Evolutionary conservation across 2,329 filamentous ascomycete species (phyloP).

Genomic region (Lecanicillium sp.): DNA sequence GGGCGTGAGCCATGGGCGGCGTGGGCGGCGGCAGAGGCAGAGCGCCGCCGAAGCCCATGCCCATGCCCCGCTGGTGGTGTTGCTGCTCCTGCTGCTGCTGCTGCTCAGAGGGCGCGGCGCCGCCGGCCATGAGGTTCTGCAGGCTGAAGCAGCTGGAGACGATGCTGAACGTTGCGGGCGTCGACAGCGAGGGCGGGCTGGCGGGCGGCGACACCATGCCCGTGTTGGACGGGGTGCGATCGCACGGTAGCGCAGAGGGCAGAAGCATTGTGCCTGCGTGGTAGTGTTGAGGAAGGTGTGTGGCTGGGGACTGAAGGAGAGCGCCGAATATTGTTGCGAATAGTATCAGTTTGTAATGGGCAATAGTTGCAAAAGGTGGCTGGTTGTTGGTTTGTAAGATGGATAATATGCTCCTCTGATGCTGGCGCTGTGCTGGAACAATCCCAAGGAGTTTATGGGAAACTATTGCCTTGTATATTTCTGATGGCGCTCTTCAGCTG

Average conservation of each 20-base stretch:
- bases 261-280: slow-evolving; percentile 49
- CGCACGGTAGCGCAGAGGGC: slow-evolving; percentile 53
- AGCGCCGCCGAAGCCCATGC: slow-evolving; percentile 28
- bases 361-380: neutral
- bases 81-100: neutral
- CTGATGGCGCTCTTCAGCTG: too few species aligned
- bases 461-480: slow-evolving; percentile 10
- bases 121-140: slow-evolving; percentile 49
- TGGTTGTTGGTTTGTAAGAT: too few species aligned
- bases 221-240: slow-evolving; percentile 45
- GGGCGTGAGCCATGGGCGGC: slow-evolving; percentile 48
- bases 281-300: too few species aligned
- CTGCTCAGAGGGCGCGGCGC: slow-evolving; percentile 20
- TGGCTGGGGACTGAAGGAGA: neutral
- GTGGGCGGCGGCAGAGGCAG: slow-evolving; percentile 42
- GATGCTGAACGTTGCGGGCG: slow-evolving; percentile 46
- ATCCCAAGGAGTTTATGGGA: neutral
- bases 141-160: slow-evolving; percentile 55
- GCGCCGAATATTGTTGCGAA: too few species aligned
- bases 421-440: too few species aligned
- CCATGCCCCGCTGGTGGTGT: neutral
- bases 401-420: too few species aligned
- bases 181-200: slow-evolving; percentile 44
- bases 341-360: neutral
- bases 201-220: slow-evolving; percentile 54